Conservation (phyloP, 2,329 filamentous ascomycete genomes). For the Dryadomyces sulphureus region DNA sequence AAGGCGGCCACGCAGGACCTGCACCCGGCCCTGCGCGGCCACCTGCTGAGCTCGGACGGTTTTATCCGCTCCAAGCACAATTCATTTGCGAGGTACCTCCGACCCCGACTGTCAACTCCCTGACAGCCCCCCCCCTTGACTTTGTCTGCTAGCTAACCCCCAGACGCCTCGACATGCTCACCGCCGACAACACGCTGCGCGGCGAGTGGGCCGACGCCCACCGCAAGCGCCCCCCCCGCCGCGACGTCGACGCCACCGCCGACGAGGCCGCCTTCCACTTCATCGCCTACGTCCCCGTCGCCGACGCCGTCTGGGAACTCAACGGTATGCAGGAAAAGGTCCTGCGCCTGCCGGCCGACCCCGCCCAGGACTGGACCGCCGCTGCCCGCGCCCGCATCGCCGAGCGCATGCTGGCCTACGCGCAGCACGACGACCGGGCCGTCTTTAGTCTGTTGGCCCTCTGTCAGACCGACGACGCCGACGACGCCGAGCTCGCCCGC, state of each 20-base stretch:
- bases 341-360: slow-evolving; percentile 34
- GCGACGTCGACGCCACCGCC: slow-evolving; percentile 15
- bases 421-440: slow-evolving; percentile 6
- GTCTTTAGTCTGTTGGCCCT: slow-evolving; percentile 54
- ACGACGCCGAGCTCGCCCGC: slow-evolving; percentile 31
- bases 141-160: neutral
- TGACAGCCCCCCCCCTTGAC: no score
- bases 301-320: slow-evolving; percentile 75
- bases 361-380: slow-evolving; percentile 47
- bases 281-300: slow-evolving; percentile 78
- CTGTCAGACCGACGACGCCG: slow-evolving; percentile 26
- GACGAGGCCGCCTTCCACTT: slow-evolving; percentile 94
- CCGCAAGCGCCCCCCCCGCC: slow-evolving; percentile 8
- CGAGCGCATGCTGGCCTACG: slow-evolving; percentile 37
- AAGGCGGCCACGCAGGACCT: slow-evolving; percentile 56
- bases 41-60: slow-evolving; percentile 57
- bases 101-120: neutral
- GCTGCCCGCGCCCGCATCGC: slow-evolving; percentile 50
- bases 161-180: slow-evolving; percentile 56
- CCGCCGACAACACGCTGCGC: slow-evolving; percentile 50
- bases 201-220: slow-evolving; percentile 31
- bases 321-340: slow-evolving; percentile 78
- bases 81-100: slow-evolving; percentile 55
- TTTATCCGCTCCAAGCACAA: slow-evolving; percentile 78
- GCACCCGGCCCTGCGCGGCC: slow-evolving; percentile 58